Evolutionary conservation across 2,329 filamentous ascomycete species (phyloP).

Genomic region (Phoma sp.): DNA sequence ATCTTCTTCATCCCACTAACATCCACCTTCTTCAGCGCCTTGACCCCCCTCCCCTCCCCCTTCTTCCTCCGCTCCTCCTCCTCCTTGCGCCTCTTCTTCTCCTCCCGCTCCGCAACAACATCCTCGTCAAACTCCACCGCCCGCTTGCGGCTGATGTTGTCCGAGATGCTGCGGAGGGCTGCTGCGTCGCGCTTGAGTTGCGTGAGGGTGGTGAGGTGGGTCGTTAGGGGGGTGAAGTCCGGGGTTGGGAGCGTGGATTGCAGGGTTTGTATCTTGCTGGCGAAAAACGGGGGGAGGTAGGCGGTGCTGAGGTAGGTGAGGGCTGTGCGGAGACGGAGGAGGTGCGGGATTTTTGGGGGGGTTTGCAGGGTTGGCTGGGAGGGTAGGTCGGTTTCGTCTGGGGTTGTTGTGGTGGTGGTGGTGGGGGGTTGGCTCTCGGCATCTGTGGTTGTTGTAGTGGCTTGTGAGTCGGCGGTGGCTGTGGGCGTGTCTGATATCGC

Average conservation of each 20-base stretch:
- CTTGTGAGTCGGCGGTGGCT: slow-evolving; percentile 2
- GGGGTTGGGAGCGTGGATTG: slow-evolving; percentile 51
- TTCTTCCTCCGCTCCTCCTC: slow-evolving; percentile 90
- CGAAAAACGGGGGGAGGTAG: slow-evolving; percentile 60
- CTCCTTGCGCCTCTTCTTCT: slow-evolving; percentile 85
- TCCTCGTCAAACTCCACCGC: slow-evolving; percentile 66
- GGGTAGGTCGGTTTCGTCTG: slow-evolving; percentile 18
- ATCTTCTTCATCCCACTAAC: slow-evolving; percentile 95
- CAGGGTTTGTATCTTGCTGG: slow-evolving; percentile 45
- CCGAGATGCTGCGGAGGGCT: slow-evolving; percentile 69
- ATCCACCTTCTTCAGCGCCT: slow-evolving; percentile 87
- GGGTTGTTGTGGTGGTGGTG: slow-evolving; percentile 17
- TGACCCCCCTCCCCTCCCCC: slow-evolving; percentile 76
- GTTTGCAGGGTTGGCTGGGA: slow-evolving; percentile 29
- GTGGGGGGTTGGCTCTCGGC: slow-evolving; percentile 21
- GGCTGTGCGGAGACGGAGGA: slow-evolving; percentile 70
- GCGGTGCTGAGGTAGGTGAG: slow-evolving; percentile 69
- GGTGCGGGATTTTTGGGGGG: slow-evolving; percentile 56
- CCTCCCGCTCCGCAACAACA: slow-evolving; percentile 65
- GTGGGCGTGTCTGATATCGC: slow-evolving; percentile 25
- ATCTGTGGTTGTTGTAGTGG: slow-evolving; percentile 41
- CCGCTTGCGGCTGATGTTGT: slow-evolving; percentile 73
- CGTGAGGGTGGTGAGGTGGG: slow-evolving; percentile 71
- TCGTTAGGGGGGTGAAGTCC: slow-evolving; percentile 74
- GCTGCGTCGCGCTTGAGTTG: slow-evolving; percentile 74